phyloP scores from a whole-genome alignment of 2,329 filamentous ascomycete species.

The Chalaropsis ovoidea region DNA sequence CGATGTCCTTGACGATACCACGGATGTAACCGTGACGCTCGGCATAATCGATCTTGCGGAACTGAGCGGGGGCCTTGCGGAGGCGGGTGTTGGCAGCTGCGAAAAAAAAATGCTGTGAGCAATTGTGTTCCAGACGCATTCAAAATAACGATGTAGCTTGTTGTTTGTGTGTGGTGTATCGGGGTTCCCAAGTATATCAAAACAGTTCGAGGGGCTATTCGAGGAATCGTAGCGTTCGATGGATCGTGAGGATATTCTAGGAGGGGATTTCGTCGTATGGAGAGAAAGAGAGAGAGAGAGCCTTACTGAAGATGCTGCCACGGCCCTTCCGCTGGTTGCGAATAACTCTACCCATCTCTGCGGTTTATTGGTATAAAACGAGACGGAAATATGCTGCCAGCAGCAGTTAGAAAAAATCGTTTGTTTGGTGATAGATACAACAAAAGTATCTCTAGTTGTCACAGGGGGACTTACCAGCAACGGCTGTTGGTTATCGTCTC shows the following conservation, averaged over 20 bases:
- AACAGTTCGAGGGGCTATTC: conserved; percentile 1
- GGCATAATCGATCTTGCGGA: conserved; percentile 91
- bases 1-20: conserved; percentile 96
- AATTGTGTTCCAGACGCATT: conserved; percentile 23
- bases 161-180: neutral
- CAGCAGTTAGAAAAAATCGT: conserved; percentile 25
- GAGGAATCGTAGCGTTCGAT: conserved; percentile 20
- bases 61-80: conserved; percentile 77
- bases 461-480: conserved; percentile 24
- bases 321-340: conserved; percentile 55
- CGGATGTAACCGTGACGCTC: conserved; percentile 97
- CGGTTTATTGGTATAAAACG: conserved; percentile 26
- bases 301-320: conserved; percentile 50
- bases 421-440: conserved; percentile 2
- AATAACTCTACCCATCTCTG: conserved; percentile 49
- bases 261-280: conserved; percentile 25
- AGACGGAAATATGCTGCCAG: conserved; percentile 26
- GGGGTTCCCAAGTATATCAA: neutral
- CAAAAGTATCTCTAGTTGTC: conserved; percentile 18
- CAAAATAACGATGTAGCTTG: neutral
- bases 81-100: conserved; percentile 74
- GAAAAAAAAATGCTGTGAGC: conserved; percentile 25
- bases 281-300: conserved; percentile 24
- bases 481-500: conserved; percentile 26
- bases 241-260: conserved; percentile 31